Evolutionary conservation across 495 filamentous ascomycete genomes (phyloP), one percentile per base, ranked within the genome.

Genomic region (Lophium mytilinum): DNA sequence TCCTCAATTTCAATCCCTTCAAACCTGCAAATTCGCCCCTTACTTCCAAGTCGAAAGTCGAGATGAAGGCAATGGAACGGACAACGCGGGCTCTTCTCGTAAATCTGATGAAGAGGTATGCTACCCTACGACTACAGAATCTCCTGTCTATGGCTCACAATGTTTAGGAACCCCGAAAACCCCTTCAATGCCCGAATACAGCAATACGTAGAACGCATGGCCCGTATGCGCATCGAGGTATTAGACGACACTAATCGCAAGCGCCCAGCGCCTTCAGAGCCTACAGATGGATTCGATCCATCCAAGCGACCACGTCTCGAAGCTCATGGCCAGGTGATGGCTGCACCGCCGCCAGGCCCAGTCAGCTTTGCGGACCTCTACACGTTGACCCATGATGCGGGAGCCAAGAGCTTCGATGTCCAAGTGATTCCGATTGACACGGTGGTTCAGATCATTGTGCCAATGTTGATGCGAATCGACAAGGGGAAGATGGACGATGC

Each of bases 1-100:
- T 97, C 21, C 72, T 97, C n/a, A 88, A 83, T 62, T 99, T 96
- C 76, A 94, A 94, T 68, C 93, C 93, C 7, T 71, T 95, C 8
- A 88, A 83, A 64, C 82, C 85, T 57, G 85, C 86, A 42, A 84
- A 81, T 61, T 80, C 81, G 6, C 85, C 89, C 12, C 80, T 94
- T 73, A 91, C 87, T 0, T 78, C 88, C 4, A 87, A 84, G 65
- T 78, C 80, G 35, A 89, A 85, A 52, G 83, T 99, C 37, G 81
- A 89, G 40, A 75, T 96, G 49, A 89, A 86, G 71, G 95, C 90
- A 1, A 93, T 97, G 83, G 93, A 93, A 69, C 86, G 93, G 59
- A 99, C 93, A 14, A 87, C 88, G 1, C 80, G 89, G 53, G 80
- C 87, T 55, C 70, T 99, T 39, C 76, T 97, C 14, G 78, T 86